These are phyloP conservation scores for Phylloporus rhodoxanthus DNA, from an alignment of 768 basidiomycete genomes.

Conservation along the genomic window DNA sequence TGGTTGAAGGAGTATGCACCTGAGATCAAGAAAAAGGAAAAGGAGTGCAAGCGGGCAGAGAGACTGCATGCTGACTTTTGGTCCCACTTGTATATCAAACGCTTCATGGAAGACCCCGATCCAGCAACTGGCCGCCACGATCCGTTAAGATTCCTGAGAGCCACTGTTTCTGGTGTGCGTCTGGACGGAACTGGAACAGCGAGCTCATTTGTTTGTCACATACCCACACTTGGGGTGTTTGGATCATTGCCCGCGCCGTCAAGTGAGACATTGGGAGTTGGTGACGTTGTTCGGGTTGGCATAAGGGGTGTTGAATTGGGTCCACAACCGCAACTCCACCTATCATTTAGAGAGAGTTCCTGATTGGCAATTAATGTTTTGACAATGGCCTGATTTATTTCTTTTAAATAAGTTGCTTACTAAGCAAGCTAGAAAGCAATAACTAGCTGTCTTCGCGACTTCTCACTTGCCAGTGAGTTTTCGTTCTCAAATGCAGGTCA, in stretches of 20 bases:
- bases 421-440: slow-evolving; percentile 13
- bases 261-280: slow-evolving; percentile 15
- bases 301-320: slow-evolving; percentile 29
- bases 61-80: slow-evolving; percentile 36
- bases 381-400: slow-evolving; percentile 18
- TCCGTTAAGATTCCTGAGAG: slow-evolving; percentile 27
- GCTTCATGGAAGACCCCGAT: slow-evolving; percentile 30
- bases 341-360: slow-evolving; percentile 12
- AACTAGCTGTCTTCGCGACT: not conserved
- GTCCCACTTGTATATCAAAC: slow-evolving; percentile 36
- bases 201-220: slow-evolving; percentile 18
- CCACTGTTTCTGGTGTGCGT: slow-evolving; percentile 16
- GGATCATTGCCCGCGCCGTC: slow-evolving; percentile 12
- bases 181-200: slow-evolving; percentile 9
- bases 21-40: slow-evolving; percentile 36
- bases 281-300: slow-evolving; percentile 23
- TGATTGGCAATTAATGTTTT: too few relatives aligned
- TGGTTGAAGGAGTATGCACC: slow-evolving; percentile 42
- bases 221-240: slow-evolving; percentile 23
- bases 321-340: slow-evolving; percentile 21
- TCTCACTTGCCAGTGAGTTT: not conserved
- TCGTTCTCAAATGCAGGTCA: slow-evolving; percentile 22
- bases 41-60: slow-evolving; percentile 26
- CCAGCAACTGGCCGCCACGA: slow-evolving; percentile 16
- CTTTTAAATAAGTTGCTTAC: slow-evolving; percentile 14